These are phyloP conservation scores for Obelidium mucronatum DNA, from an alignment of 192 early-diverging fungal species.

Conservation along the genomic window DNA sequence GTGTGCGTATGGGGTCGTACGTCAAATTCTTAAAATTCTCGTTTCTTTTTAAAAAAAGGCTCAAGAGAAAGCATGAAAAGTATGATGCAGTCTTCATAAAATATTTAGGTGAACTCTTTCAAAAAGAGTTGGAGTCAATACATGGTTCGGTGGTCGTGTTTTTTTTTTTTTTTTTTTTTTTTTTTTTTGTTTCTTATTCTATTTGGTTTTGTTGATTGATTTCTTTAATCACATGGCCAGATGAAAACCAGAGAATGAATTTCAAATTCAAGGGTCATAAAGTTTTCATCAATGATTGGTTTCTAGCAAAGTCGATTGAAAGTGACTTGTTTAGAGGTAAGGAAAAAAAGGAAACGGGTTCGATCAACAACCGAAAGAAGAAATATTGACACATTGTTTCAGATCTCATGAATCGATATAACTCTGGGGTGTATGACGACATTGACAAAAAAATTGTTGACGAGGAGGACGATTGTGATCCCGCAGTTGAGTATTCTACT, in stretches of 20 bases:
- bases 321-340: conserved; percentile 25
- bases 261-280: conserved; percentile 40
- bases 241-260: conserved; percentile 35
- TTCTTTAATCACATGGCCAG: neutral
- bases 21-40: neutral
- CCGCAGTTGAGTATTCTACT: neutral
- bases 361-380: too few species aligned
- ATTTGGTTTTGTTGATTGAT: neutral
- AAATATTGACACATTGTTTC: too few species aligned
- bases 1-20: neutral
- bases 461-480: conserved; percentile 4
- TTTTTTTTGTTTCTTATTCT: too few species aligned
- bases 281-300: conserved; percentile 39
- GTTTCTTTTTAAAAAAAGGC: too few species aligned
- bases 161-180: too few species aligned
- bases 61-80: conserved; percentile 22
- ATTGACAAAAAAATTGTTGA: neutral
- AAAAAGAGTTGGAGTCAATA: conserved; percentile 24
- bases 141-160: conserved; percentile 19
- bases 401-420: neutral
- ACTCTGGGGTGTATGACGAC: neutral
- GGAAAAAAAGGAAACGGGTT: neutral
- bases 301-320: conserved; percentile 5
- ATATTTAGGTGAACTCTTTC: conserved; percentile 28
- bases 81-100: conserved; percentile 24